Conservation (phyloP, 257 asterid species). For the Sherardia arvensis region DNA sequence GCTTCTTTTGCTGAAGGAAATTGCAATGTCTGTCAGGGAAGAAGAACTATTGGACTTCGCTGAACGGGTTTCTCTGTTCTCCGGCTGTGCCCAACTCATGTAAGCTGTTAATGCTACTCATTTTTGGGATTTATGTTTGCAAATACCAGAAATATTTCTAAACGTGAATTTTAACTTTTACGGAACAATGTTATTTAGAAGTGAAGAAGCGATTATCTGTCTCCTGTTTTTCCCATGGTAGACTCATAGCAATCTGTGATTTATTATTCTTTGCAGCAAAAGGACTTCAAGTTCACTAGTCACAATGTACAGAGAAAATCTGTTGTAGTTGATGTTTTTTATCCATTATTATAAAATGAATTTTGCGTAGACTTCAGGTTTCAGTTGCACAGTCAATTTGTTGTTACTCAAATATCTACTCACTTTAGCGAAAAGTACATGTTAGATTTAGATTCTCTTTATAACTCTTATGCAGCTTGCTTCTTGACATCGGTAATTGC, state of each 20-base stretch:
- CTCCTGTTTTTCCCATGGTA: background rate
- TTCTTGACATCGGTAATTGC: background rate
- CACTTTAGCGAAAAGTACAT: too few relatives aligned
- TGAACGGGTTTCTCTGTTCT: constrained; percentile 59
- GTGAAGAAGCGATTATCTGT: background rate
- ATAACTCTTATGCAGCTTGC: too few relatives aligned
- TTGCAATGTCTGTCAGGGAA: constrained; percentile 46
- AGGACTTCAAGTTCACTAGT: background rate
- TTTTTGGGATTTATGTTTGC: background rate
- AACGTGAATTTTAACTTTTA: background rate
- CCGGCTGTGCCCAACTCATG: constrained; percentile 93
- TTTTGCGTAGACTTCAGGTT: background rate
- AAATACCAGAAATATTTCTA: background rate
- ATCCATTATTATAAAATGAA: background rate
- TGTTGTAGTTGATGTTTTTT: background rate
- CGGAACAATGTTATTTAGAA: background rate
- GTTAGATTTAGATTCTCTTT: too few relatives aligned
- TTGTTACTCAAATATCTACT: background rate
- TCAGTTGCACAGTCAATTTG: background rate
- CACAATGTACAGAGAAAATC: background rate
- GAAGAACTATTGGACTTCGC: constrained; percentile 54
- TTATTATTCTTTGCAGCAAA: background rate
- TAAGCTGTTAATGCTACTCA: constrained; percentile 12
- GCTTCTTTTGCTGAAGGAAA: constrained; percentile 69
- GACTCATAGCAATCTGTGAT: too few relatives aligned